These are phyloP conservation scores for Straminergon stramineum DNA, from an alignment of 225 moss, liverwort and hornwort species.

Conservation along the genomic window DNA sequence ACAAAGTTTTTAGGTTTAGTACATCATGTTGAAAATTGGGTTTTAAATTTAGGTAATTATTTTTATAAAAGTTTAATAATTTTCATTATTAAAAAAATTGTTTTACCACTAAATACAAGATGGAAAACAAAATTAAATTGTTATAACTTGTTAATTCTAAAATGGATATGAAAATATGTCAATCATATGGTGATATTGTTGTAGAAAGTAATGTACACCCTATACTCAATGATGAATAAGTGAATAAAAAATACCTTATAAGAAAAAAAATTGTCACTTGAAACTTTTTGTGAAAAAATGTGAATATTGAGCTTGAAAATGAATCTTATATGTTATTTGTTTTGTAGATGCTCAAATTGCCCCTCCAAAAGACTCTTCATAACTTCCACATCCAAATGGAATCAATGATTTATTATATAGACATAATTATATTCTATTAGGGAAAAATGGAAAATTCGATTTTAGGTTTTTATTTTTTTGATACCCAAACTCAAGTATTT, in stretches of 20 bases:
- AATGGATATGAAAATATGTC: neutral
- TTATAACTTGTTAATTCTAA: too few relatives aligned
- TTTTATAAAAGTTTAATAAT: too few relatives aligned
- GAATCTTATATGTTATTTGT: neutral
- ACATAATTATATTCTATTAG: fast-evolving
- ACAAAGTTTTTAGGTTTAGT: too few relatives aligned
- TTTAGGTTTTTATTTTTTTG: neutral
- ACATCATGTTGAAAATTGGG: too few relatives aligned
- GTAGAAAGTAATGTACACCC: neutral
- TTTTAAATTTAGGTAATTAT: too few relatives aligned
- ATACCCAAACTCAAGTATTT: neutral
- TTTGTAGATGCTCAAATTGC: neutral
- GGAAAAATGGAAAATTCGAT: neutral
- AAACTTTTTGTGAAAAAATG: too few relatives aligned
- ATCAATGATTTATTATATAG: neutral
- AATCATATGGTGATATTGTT: neutral
- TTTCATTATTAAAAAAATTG: too few relatives aligned
- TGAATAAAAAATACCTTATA: too few relatives aligned
- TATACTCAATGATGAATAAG: too few relatives aligned
- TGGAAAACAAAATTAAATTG: too few relatives aligned
- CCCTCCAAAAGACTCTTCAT: neutral
- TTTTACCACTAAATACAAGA: too few relatives aligned
- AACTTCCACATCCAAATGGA: neutral
- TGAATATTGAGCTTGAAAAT: neutral
- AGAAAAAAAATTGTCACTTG: too few relatives aligned